A percentile compares a stretch with the other conserved stretches of the same genome.
Conservation (phyloP, 169 alveolate species). For the Plasmodium coatneyi region DNA sequence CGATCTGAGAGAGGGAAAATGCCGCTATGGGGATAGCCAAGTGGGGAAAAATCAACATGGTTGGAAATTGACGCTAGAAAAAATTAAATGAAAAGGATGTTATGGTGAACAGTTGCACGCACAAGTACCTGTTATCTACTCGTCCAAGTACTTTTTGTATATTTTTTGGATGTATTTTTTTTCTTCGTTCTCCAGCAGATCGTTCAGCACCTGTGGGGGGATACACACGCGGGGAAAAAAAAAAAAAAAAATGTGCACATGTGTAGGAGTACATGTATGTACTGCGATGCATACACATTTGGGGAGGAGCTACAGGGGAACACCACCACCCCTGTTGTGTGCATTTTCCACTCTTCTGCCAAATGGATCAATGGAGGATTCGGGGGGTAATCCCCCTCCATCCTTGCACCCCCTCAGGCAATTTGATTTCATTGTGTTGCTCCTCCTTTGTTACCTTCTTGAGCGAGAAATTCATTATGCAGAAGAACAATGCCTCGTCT, state of each 20-base stretch:
- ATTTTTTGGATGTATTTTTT: constrained; percentile 38
- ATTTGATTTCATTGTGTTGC: neutral
- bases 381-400: neutral
- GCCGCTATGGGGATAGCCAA: neutral
- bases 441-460: constrained; percentile 22
- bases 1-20: neutral
- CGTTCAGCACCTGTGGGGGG: constrained; percentile 45
- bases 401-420: neutral
- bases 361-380: too few species aligned
- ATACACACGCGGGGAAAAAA: neutral
- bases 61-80: neutral
- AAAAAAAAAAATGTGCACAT: neutral
- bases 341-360: neutral
- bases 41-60: neutral
- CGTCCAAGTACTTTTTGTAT: constrained; percentile 60
- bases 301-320: neutral
- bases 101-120: neutral
- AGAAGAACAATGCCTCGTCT: constrained; percentile 24
- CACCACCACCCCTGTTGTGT: neutral
- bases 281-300: neutral
- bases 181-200: constrained; percentile 61
- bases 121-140: neutral
- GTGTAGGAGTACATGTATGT: neutral
- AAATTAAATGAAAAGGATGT: neutral
- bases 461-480: constrained; percentile 35